These are phyloP conservation scores for Blumeria hordei DNA, from an alignment of 2,329 filamentous ascomycete genomes.

Conservation along the genomic window DNA sequence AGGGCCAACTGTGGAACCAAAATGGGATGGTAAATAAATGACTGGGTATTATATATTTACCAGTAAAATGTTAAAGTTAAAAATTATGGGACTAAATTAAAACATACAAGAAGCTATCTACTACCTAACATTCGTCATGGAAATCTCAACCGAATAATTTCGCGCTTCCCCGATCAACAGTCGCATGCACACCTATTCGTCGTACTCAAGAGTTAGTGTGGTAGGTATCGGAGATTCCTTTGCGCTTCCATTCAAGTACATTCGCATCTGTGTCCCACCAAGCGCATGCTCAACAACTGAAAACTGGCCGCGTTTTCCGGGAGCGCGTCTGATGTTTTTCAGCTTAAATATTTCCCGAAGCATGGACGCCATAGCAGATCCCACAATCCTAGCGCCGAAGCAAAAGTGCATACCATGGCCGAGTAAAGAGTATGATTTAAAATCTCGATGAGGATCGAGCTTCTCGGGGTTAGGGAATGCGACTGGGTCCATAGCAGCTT, in stretches of 20 bases:
- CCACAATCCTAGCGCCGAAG: slow-evolving; percentile 19
- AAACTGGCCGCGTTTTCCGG: slow-evolving; percentile 18
- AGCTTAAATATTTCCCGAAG: slow-evolving; percentile 21
- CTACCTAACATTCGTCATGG: too few relatives aligned
- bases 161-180: too few relatives aligned
- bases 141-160: too few relatives aligned
- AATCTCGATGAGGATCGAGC: slow-evolving; percentile 19
- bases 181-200: slow-evolving; percentile 7
- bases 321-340: slow-evolving; percentile 19
- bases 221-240: slow-evolving; percentile 23
- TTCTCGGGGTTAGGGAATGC: slow-evolving; percentile 19
- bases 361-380: slow-evolving; percentile 18
- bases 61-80: too few relatives aligned
- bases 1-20: too few relatives aligned
- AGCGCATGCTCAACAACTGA: slow-evolving; percentile 20
- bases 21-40: too few relatives aligned
- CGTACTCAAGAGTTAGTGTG: slow-evolving; percentile 20
- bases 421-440: slow-evolving; percentile 18
- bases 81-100: too few relatives aligned
- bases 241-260: slow-evolving; percentile 23
- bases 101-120: too few relatives aligned
- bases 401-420: slow-evolving; percentile 19
- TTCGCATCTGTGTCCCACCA: slow-evolving; percentile 22
- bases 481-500: slow-evolving; percentile 18
- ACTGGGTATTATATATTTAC: too few relatives aligned